Base-by-base conservation (phyloP, 1,284 basidiomycete genomes). In the Grifola frondosa region DNA sequence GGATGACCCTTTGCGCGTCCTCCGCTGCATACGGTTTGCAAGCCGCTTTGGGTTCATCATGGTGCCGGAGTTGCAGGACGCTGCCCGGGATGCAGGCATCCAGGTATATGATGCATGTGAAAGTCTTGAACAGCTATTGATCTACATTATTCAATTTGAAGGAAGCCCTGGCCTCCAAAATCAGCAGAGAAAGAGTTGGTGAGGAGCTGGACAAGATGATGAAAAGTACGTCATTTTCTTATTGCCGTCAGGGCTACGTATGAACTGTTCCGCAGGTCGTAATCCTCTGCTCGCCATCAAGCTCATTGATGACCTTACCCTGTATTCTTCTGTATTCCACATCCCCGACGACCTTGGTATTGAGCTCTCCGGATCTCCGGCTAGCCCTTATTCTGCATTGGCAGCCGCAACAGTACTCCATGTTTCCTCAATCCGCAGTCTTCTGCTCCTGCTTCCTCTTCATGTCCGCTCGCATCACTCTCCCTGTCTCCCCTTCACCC, bases 151-250 rank as follows among this genome's bases (percentile, higher is more conserved):
- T 17, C n/a, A 37, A 8, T 16, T 13, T 39, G 6, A 58, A 93
- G 91, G 68, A 75, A 37, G 88, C 85, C 0, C 69, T 97, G 9
- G 67, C 79, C 4, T 73, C 71, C 3, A 95, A 96, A 63, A 89
- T 97, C 29, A 88, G 88, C 34, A 79, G 88, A 46, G 94, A 97
- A 66, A 79, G 94, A n/a, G 80, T 93, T 7, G 93, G 93, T 0
- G 88, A 88, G 51, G 94, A 97, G 62, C 59, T 95, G 6, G 79
- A 85, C 50, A 97, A 97, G 63, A 97, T 96, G 89, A 74, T 97
- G 58, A 82, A 84, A 73, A 84, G 91, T 87, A 22, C 20, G 62
- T 55, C 24, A n/a, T 21, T 9, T 28, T 20, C 21, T 37, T 21
- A 32, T 37, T 24, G 19, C 22, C 41, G 8, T 40, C 31, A 40